Evolutionary conservation across 2,329 filamentous ascomycete species (phyloP).

Genomic region (Aspergillus viridinutans): DNA sequence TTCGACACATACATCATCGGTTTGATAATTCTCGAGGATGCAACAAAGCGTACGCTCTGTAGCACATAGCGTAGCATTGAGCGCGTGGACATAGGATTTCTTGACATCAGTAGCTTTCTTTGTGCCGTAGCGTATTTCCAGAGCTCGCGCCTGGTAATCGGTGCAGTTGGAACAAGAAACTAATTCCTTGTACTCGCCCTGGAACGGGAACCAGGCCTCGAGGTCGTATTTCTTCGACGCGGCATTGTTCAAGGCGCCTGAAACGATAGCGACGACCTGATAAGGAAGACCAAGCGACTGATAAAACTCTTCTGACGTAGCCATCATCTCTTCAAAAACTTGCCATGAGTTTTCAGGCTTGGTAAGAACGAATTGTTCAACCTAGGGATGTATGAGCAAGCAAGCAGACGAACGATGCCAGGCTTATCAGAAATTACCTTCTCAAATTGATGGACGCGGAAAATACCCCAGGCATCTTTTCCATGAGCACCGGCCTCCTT

Average conservation of each 20-base stretch:
- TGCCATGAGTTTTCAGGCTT: conserved; percentile 91
- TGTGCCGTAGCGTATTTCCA: conserved; percentile 86
- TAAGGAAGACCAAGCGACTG: conserved; percentile 84
- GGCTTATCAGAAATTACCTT: conserved; percentile 52
- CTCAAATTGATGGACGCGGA: conserved; percentile 97
- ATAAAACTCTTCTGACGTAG: conserved; percentile 90
- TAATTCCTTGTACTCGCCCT: conserved; percentile 97
- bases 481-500: conserved; percentile 91
- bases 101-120: conserved; percentile 80
- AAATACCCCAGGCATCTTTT: conserved; percentile 95
- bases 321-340: conserved; percentile 90
- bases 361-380: conserved; percentile 74
- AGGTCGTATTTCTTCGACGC: conserved; percentile 91
- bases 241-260: conserved; percentile 88
- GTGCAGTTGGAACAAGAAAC: conserved; percentile 98
- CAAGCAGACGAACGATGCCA: not conserved
- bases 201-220: conserved; percentile 94
- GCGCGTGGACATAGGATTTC: conserved; percentile 91
- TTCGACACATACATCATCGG: conserved; percentile 61
- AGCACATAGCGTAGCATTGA: conserved; percentile 86
- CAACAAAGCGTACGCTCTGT: conserved; percentile 92
- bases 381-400: conserved; percentile 36
- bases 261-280: conserved; percentile 89
- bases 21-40: conserved; percentile 95
- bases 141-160: conserved; percentile 89